Evolutionary conservation across 129 eudicot species (phyloP), one percentile per base, ranked within the genome.

Genomic region (Flaveria linearis): DNA sequence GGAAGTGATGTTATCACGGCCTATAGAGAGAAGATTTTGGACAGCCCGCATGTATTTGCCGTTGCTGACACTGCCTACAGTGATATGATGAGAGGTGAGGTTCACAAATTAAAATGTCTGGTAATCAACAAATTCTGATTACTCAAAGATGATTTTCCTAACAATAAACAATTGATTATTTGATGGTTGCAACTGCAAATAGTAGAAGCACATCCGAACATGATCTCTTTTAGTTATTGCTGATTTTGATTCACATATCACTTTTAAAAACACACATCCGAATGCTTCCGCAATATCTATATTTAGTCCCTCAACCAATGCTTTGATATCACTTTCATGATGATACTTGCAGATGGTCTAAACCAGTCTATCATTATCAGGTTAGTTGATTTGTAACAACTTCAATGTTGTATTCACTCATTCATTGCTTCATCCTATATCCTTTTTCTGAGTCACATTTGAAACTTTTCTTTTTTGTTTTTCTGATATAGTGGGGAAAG

Each of bases 351-450:
- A 95, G 99, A 91, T 82, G 94, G 79, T 42, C 68, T 82, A 62
- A 91, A 89, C 55, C 97, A 87, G 72, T 87, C 96, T 56, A 84
- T 95, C 73, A 89, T 95, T 68, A 89, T 91, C 87, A 95, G 97
- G 99, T 95, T 70, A 70, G 93, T 76, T 80, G 22, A 46, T 61
- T 70, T 72, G 66, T 22, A 58, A 23, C 26, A 10, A 22, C 33
- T 58, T 58, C 36, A 58, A 58, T 58, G 65, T 30, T 20, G 65
- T 12, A 30, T 8, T 58, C 23, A 30, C 36, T 22, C 65, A 58
- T 58, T 22, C 14, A 4, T 58, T 22, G 36, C 33, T 58, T 58
- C 5, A 7, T 30, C 23, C 20, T 15, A 63, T 18, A 56, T 20
- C 12, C 13, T 18, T 56, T 56, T 49, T 56, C 11, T 18, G 13